Percentiles rank a stretch among this genome's conserved stretches.
These are phyloP conservation scores for Psilocybe subaeruginosa DNA, from an alignment of 768 basidiomycete genomes.

Conservation along the genomic window DNA sequence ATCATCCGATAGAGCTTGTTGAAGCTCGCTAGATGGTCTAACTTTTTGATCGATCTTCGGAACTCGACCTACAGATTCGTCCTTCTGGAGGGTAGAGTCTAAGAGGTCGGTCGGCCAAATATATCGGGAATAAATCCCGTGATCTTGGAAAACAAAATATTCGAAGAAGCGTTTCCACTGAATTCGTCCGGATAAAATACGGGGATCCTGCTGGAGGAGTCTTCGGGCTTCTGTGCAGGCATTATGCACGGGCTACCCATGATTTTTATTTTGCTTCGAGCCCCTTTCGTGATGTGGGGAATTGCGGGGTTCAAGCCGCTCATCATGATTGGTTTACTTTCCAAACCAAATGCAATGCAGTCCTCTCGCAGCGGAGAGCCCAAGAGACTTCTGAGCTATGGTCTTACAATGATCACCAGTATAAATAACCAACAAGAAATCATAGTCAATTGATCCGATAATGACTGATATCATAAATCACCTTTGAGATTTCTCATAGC, in stretches of 20 bases:
- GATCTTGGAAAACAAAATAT: slow-evolving; percentile 6
- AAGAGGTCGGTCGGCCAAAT: slow-evolving; percentile 12
- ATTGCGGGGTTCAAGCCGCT: slow-evolving; percentile 14
- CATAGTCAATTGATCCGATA: too few relatives aligned
- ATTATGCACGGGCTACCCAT: too few relatives aligned
- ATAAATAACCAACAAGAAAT: too few relatives aligned
- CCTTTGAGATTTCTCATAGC: background rate
- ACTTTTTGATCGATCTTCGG: slow-evolving; percentile 8
- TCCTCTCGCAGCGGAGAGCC: background rate
- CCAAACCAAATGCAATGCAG: background rate
- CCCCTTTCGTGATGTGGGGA: slow-evolving; percentile 2
- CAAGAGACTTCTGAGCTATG: background rate
- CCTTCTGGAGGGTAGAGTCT: background rate
- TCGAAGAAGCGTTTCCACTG: slow-evolving; percentile 3
- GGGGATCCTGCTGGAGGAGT: slow-evolving; percentile 3
- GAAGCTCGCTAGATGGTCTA: background rate
- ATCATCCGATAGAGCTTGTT: slow-evolving; percentile 5
- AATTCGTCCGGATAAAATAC: slow-evolving; percentile 17
- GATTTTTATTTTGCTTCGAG: background rate
- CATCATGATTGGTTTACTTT: background rate
- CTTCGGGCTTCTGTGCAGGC: background rate
- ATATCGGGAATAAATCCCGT: slow-evolving; percentile 16
- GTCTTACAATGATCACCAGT: background rate
- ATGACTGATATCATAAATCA: background rate
- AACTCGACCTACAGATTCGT: slow-evolving; percentile 5